Percentiles rank a stretch among this genome's conserved stretches.
These are phyloP conservation scores for Chloris gayana DNA, from an alignment of 176 grass and related monocot genomes.

Conservation along the genomic window DNA sequence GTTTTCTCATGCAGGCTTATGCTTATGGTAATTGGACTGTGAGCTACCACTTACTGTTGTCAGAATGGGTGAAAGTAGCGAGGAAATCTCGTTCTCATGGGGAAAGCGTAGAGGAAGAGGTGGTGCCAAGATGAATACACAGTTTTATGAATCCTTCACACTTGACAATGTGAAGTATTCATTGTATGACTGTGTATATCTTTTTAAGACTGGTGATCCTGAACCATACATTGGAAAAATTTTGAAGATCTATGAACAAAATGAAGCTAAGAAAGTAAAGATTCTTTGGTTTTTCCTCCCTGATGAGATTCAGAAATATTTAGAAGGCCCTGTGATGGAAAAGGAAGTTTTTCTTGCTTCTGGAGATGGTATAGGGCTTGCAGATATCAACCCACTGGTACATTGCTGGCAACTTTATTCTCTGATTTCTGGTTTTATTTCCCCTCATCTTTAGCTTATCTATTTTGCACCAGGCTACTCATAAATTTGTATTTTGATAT, in stretches of 20 bases:
- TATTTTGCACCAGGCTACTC: neutral
- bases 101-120: constrained; percentile 49
- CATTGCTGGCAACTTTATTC: constrained; percentile 11
- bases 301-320: constrained; percentile 54
- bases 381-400: constrained; percentile 65
- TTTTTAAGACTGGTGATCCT: constrained; percentile 45
- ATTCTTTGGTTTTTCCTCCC: constrained; percentile 80
- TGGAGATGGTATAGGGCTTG: constrained; percentile 58
- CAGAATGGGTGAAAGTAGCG: constrained; percentile 41
- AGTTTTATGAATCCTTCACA: constrained; percentile 63
- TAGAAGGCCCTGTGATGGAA: constrained; percentile 44
- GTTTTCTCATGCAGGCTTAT: constrained; percentile 40
- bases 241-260: constrained; percentile 61
- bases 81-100: constrained; percentile 59
- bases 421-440: constrained; percentile 9
- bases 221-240: constrained; percentile 73
- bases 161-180: constrained; percentile 71
- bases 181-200: constrained; percentile 64
- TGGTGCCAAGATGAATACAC: constrained; percentile 51
- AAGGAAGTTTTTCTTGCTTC: constrained; percentile 80
- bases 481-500: constrained; percentile 32
- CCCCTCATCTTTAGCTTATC: neutral
- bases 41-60: constrained; percentile 21
- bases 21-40: constrained; percentile 41
- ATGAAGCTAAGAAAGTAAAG: constrained; percentile 63